Evolutionary conservation across 768 basidiomycete species (phyloP), one percentile per base, ranked within the genome.

Genomic region (Lactarius akahatsu): DNA sequence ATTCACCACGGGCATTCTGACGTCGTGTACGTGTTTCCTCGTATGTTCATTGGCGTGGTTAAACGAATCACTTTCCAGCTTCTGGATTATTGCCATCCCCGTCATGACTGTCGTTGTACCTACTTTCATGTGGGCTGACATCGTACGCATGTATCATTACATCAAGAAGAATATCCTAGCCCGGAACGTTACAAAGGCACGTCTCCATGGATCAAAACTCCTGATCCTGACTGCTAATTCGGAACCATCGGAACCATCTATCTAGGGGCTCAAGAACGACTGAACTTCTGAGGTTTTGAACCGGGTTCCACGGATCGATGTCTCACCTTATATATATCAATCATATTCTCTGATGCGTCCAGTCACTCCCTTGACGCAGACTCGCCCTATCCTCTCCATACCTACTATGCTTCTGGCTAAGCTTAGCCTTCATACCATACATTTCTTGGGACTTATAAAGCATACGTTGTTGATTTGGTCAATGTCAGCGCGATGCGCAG

Each of bases 51-150:
- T 30, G n/a, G 36, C 40, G 40, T 50, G 52, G 55, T 38, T 34
- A 28, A 60, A 8, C 55, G 40, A 40, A 56, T 34, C 43, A 8
- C 18, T 41, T 16, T 16, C 36, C 70, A 89, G 87, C 11, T 90
- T 89, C 79, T 89, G 89, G 88, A 77, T 78, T 62, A 82, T 89
- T 60, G 85, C 85, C 0, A 72, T 88, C 1, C 88, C 87, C 0
- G 76, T 87, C 32, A 83, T 87, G 82, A 74, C 75, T 20, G 68
- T 85, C 40, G 77, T 87, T 54, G 73, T 86, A 26, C 80, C 83
- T 40, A 62, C 84, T 6, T 87, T 88, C 75, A 73, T 84, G 72
- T 79, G 77, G 69, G 71, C 77, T 20, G 88, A 89, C 71, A 73
- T 89, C 67, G 73, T 72, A 65, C 75, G 78, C 36, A 70, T 83